These are phyloP conservation scores for Sesbania bispinosa DNA, from an alignment of 306 rosid genomes.

Conservation along the genomic window DNA sequence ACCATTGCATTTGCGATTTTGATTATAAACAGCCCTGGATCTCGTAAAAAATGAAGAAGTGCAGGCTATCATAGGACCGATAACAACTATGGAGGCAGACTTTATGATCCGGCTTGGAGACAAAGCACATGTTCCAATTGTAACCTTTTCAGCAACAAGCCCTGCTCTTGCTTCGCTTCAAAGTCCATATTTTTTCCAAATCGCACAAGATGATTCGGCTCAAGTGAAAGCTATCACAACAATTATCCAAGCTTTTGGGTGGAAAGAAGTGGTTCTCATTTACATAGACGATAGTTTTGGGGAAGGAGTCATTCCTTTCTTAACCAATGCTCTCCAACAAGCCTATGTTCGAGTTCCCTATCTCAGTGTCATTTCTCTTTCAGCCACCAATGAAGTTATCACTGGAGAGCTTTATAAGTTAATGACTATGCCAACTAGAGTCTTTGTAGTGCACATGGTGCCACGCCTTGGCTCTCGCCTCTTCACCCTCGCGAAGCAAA, in stretches of 20 bases:
- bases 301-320: slow-evolving; percentile 26
- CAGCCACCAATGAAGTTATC: too few relatives aligned
- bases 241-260: slow-evolving; percentile 26
- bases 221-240: slow-evolving; percentile 35
- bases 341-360: slow-evolving; percentile 2
- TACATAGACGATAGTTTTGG: slow-evolving; percentile 15
- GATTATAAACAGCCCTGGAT: slow-evolving; percentile 1
- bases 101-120: too few relatives aligned
- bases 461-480: slow-evolving; percentile 13
- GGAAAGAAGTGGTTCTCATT: too few relatives aligned
- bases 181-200: too few relatives aligned
- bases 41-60: slow-evolving; percentile 30
- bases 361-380: slow-evolving; percentile 10
- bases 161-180: too few relatives aligned
- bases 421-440: slow-evolving; percentile 2
- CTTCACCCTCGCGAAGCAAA: slow-evolving; percentile 26
- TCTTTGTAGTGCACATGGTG: slow-evolving; percentile 47
- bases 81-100: too few relatives aligned
- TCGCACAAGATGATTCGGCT: slow-evolving; percentile 28
- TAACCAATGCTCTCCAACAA: slow-evolving; percentile 29
- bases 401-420: slow-evolving; percentile 33
- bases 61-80: too few relatives aligned
- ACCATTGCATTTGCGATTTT: too few relatives aligned
- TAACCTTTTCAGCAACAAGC: slow-evolving; percentile 40
- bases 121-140: slow-evolving; percentile 34